Conservation (phyloP, 257 asterid genomes). For the Handroanthus guayacan region DNA sequence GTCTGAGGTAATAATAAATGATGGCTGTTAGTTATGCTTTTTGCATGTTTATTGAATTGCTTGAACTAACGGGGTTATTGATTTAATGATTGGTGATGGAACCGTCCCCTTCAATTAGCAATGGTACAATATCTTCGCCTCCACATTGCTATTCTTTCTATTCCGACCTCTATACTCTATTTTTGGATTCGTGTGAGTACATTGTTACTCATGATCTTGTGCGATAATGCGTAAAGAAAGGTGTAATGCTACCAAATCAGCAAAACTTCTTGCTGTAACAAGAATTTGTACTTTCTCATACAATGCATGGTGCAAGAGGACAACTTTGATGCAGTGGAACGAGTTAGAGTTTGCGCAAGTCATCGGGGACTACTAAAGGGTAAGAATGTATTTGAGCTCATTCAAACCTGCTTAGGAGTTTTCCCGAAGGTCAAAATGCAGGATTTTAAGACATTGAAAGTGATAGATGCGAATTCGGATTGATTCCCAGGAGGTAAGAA, state of each 20-base stretch:
- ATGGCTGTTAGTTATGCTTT: too few relatives aligned
- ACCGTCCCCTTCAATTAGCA: constrained; percentile 84
- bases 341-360: constrained; percentile 65
- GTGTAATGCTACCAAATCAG: not conserved
- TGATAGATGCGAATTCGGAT: not conserved
- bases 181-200: not conserved
- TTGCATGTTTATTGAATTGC: too few relatives aligned
- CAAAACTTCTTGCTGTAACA: not conserved
- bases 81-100: constrained; percentile 63
- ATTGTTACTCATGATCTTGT: not conserved
- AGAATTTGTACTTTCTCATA: not conserved
- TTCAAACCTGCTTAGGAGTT: constrained; percentile 73
- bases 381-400: constrained; percentile 56
- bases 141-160: not conserved
- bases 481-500: not conserved
- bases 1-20: too few relatives aligned
- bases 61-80: too few relatives aligned
- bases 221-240: not conserved
- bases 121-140: constrained; percentile 47
- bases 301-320: constrained; percentile 62
- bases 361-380: constrained; percentile 63
- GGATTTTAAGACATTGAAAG: not conserved
- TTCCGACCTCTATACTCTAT: constrained; percentile 8
- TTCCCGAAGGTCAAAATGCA: constrained; percentile 43
- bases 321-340: constrained; percentile 67